phyloP scores from a whole-genome alignment of 2,329 filamentous ascomycete species.

The Ceratocystis cubensis region DNA sequence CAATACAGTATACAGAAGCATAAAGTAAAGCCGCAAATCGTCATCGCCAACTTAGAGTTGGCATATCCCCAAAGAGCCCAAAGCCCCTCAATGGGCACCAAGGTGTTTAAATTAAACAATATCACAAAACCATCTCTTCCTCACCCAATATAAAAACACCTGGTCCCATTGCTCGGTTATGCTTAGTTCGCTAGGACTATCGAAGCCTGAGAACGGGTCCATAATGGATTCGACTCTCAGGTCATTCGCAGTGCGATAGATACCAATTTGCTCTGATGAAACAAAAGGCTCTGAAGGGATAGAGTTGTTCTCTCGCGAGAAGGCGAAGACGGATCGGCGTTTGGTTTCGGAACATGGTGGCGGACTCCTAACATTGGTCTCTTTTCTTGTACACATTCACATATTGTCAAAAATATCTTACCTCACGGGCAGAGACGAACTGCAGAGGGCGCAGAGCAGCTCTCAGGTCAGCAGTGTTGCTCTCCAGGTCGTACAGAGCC shows the following conservation, averaged over 20 bases:
- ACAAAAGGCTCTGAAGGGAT: conserved; percentile 13
- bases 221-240: conserved; percentile 6
- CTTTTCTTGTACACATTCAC: background rate
- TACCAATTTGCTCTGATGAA: background rate
- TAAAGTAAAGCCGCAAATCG: conserved; percentile 24
- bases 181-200: conserved; percentile 15
- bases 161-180: conserved; percentile 6
- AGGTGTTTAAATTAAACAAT: background rate
- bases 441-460: conserved; percentile 90
- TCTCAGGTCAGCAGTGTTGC: conserved; percentile 97
- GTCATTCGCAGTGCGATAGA: background rate
- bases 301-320: conserved; percentile 15
- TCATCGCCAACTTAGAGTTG: conserved; percentile 22
- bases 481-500: conserved; percentile 98
- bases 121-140: conserved; percentile 12
- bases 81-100: conserved; percentile 7
- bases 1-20: conserved; percentile 24
- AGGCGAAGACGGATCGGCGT: conserved; percentile 20
- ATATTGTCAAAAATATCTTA: conserved; percentile 45
- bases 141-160: conserved; percentile 8
- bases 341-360: conserved; percentile 20
- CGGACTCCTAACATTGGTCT: conserved; percentile 10
- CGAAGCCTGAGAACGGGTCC: background rate
- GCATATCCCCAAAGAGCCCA: conserved; percentile 17
- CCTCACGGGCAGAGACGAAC: conserved; percentile 98